These are phyloP conservation scores for Pseudophaeomoniella oleicola DNA, from an alignment of 2,329 filamentous ascomycete species.

Conservation along the genomic window DNA sequence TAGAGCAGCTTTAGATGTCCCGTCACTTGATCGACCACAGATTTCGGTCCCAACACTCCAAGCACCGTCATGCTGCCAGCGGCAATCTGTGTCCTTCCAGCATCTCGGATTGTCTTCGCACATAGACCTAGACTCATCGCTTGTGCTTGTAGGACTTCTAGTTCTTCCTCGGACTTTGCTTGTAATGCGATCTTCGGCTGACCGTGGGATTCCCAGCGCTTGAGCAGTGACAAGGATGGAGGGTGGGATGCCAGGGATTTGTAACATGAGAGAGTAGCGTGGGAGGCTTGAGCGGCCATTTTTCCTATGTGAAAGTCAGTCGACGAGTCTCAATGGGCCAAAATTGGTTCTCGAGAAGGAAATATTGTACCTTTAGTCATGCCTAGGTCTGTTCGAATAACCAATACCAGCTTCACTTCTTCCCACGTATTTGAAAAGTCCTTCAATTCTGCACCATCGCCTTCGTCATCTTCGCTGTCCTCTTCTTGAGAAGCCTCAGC, in stretches of 20 bases:
- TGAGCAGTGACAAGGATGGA: constrained; percentile 47
- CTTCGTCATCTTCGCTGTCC: constrained; percentile 54
- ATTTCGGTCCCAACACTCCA: constrained; percentile 70
- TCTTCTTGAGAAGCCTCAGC: constrained; percentile 32
- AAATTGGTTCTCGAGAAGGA: constrained; percentile 4
- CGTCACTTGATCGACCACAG: constrained; percentile 73
- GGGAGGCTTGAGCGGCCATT: constrained; percentile 87
- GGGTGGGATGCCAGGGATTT: constrained; percentile 54
- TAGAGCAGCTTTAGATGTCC: constrained; percentile 72
- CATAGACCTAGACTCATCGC: constrained; percentile 74
- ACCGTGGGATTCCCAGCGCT: constrained; percentile 71
- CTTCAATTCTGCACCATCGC: constrained; percentile 33
- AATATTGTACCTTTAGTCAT: constrained; percentile 75
- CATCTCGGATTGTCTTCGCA: constrained; percentile 82
- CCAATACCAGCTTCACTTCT: constrained; percentile 87
- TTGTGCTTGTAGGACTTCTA: constrained; percentile 61
- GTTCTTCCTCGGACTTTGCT: constrained; percentile 67
- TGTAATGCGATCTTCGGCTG: constrained; percentile 93
- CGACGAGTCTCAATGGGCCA: neutral
- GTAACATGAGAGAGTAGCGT: constrained; percentile 97
- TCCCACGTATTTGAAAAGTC: constrained; percentile 42
- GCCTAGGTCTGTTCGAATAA: constrained; percentile 83
- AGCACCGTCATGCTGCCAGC: constrained; percentile 84
- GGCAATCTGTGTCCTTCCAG: constrained; percentile 94
- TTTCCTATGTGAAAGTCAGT: constrained; percentile 48